Evolutionary conservation across 2,329 filamentous ascomycete species (phyloP).

Genomic region (Penicillium frequentans): DNA sequence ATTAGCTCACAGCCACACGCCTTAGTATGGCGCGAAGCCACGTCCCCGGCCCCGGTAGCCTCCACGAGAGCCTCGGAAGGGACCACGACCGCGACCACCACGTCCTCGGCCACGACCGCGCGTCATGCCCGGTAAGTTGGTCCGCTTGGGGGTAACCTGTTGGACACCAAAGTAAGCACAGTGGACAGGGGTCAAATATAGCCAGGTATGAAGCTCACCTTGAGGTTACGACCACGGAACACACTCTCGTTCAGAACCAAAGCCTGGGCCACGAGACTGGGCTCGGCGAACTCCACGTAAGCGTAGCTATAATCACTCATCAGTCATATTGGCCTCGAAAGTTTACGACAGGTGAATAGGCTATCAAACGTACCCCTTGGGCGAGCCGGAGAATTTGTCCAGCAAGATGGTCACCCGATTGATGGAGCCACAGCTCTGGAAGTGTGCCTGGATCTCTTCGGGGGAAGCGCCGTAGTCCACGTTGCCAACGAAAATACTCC

Average conservation of each 20-base stretch:
- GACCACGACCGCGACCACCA: conserved; percentile 55
- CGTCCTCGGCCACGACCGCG: conserved; percentile 68
- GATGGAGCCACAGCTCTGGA: conserved; percentile 95
- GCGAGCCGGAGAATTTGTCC: conserved; percentile 98
- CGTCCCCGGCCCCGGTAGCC: conserved; percentile 42
- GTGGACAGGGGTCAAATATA: neutral
- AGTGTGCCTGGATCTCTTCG: conserved; percentile 97
- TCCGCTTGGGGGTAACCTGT: conserved; percentile 85
- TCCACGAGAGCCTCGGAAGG: conserved; percentile 56
- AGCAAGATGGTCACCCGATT: conserved; percentile 96
- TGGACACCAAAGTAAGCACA: neutral
- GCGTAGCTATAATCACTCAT: conserved; percentile 68
- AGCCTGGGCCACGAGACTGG: conserved; percentile 86
- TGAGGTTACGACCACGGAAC: conserved; percentile 92
- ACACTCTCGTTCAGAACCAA: conserved; percentile 94
- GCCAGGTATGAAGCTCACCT: conserved; percentile 58
- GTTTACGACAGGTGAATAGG: neutral
- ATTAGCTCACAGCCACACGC: conserved; percentile 4
- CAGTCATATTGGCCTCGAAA: neutral
- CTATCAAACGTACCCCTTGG: conserved; percentile 77
- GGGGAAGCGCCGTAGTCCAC: conserved; percentile 97
- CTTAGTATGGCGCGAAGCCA: conserved; percentile 49
- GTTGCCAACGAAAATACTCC: conserved; percentile 97
- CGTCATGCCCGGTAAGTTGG: conserved; percentile 92
- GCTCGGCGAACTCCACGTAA: conserved; percentile 97